Conservation (phyloP, 2,329 filamentous ascomycete species). For the Scedosporium apiospermum region DNA sequence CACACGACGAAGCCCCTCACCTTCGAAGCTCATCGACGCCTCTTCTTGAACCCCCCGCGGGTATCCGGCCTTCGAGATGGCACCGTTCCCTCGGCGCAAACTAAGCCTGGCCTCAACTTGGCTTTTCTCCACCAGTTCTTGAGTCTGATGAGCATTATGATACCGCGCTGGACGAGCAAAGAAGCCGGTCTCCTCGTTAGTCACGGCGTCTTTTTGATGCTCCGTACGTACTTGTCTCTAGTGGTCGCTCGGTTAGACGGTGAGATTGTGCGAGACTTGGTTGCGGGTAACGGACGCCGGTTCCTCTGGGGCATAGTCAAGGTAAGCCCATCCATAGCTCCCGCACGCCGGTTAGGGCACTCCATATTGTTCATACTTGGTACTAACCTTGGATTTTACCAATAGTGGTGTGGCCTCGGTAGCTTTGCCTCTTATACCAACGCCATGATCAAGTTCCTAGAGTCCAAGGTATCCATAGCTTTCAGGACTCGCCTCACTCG, state of each 20-base stretch:
- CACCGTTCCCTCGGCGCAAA: constrained; percentile 74
- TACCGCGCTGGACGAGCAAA: constrained; percentile 90
- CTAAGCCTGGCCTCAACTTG: constrained; percentile 88
- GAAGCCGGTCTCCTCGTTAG: constrained; percentile 84
- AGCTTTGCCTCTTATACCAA: constrained; percentile 95
- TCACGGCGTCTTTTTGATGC: constrained; percentile 80
- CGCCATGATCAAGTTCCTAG: constrained; percentile 96
- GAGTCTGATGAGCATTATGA: constrained; percentile 94
- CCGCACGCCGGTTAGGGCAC: no score
- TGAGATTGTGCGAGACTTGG: constrained; percentile 89
- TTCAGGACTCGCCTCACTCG: constrained; percentile 90
- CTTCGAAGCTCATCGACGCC: constrained; percentile 87
- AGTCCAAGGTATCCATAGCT: constrained; percentile 95
- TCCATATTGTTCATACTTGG: constrained; percentile 1
- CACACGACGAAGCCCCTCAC: constrained; percentile 83
- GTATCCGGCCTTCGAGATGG: constrained; percentile 69
- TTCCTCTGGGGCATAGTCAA: constrained; percentile 87
- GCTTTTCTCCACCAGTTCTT: constrained; percentile 96
- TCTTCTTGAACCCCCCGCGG: constrained; percentile 86
- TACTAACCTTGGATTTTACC: background rate
- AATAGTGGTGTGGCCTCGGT: constrained; percentile 81
- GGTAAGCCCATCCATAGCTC: constrained; percentile 25
- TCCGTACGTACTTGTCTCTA: constrained; percentile 87
- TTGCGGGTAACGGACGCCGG: constrained; percentile 82
- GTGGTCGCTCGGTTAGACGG: constrained; percentile 89